phyloP scores from a whole-genome alignment of 192 early-diverging fungal species.

The Umbelopsis vinacea region DNA sequence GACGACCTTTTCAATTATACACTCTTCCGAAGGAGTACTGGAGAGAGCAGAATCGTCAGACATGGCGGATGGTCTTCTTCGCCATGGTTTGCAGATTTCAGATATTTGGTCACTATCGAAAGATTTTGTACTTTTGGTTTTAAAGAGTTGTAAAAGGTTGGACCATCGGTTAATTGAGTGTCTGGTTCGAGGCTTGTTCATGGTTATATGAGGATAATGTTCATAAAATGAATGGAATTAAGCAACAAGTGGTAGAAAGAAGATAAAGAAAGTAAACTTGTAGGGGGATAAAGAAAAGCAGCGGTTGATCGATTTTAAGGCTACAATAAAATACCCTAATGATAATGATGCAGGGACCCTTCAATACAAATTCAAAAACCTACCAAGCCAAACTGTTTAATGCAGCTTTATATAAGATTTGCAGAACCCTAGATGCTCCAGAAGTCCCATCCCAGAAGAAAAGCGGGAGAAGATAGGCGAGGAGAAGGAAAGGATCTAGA shows the following conservation, averaged over 20 bases:
- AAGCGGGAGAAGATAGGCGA: neutral
- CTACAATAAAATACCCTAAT: neutral
- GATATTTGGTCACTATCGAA: neutral
- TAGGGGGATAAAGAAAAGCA: neutral
- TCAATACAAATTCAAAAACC: neutral
- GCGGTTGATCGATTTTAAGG: neutral
- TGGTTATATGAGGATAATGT: neutral
- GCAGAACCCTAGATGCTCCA: neutral
- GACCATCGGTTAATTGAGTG: neutral
- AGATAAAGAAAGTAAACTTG: neutral
- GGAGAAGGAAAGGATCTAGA: neutral
- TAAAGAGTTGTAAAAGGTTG: constrained; percentile 2
- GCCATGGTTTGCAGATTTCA: neutral
- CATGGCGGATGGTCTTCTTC: constrained; percentile 5
- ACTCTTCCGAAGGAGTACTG: neutral
- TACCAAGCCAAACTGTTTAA: neutral
- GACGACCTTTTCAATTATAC: neutral
- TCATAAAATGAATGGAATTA: constrained; percentile 10
- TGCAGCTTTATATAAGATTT: neutral
- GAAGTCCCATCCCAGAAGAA: neutral
- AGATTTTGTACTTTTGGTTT: neutral
- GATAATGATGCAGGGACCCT: neutral
- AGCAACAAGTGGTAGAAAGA: neutral
- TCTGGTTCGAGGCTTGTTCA: neutral
- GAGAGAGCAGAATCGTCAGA: constrained; percentile 7